Percentiles rank a stretch among this genome's conserved stretches.
Evolutionary conservation across 2,329 filamentous ascomycete genomes (phyloP).

Genomic region (Fusarium chlamydosporum): DNA sequence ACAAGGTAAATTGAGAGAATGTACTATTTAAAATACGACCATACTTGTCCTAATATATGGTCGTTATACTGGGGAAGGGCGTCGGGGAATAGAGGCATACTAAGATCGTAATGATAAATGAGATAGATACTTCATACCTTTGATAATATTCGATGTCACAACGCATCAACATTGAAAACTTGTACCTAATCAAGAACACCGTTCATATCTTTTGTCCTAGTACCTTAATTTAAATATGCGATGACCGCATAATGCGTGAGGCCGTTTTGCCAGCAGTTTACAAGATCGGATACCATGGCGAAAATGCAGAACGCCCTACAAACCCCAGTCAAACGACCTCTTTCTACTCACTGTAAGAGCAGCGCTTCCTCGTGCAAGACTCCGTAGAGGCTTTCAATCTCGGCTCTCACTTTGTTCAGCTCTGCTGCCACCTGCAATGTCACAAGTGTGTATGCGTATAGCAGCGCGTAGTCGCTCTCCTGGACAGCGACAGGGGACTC

Average conservation of each 20-base stretch:
- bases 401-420: constrained; percentile 70
- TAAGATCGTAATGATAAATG: constrained; percentile 34
- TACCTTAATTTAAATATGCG: neutral
- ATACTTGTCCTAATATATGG: neutral
- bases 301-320: constrained; percentile 24
- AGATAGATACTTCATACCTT: constrained; percentile 22
- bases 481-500: constrained; percentile 61
- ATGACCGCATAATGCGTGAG: constrained; percentile 2
- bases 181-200: constrained; percentile 4
- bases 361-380: constrained; percentile 72
- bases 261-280: neutral
- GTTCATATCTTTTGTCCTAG: constrained; percentile 14
- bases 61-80: constrained; percentile 18
- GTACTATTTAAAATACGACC: constrained; percentile 63
- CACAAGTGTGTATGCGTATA: constrained; percentile 89
- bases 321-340: neutral
- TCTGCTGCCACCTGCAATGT: constrained; percentile 77
- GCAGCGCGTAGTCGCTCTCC: constrained; percentile 87
- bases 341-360: constrained; percentile 63
- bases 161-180: neutral
- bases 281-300: constrained; percentile 2
- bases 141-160: neutral
- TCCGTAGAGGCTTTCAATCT: constrained; percentile 75
- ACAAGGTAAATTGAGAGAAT: constrained; percentile 74
- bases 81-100: constrained; percentile 8